Evolutionary conservation across 2,329 filamentous ascomycete species (phyloP).

Genomic region (Erysiphe pulchra): DNA sequence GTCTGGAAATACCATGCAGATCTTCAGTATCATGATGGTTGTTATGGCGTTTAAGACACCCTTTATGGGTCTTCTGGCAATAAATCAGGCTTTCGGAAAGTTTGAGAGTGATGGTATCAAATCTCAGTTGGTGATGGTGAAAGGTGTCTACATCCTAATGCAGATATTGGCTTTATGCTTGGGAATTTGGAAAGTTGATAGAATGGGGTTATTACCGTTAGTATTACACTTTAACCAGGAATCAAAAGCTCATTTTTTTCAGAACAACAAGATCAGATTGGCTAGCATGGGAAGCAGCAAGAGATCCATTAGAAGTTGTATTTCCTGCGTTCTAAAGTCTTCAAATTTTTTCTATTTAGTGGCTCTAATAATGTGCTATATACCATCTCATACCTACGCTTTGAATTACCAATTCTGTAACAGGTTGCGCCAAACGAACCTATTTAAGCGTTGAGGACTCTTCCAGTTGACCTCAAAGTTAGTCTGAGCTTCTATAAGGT

Average conservation of each 20-base stretch:
- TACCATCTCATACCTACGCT: too few species aligned
- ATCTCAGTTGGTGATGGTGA: conserved; percentile 51
- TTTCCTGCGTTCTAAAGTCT: conserved; percentile 12
- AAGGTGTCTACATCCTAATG: conserved; percentile 67
- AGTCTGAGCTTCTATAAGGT: too few species aligned
- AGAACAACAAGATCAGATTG: conserved; percentile 92
- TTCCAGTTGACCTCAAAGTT: too few species aligned
- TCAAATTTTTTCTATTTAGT: too few species aligned
- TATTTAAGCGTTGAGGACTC: too few species aligned
- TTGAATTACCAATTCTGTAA: too few species aligned
- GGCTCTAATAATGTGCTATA: too few species aligned
- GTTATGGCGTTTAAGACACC: conserved; percentile 98
- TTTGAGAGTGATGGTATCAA: conserved; percentile 67
- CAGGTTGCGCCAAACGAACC: too few species aligned
- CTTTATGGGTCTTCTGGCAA: conserved; percentile 56
- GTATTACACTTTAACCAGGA: conserved; percentile 15
- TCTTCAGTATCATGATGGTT: conserved; percentile 99
- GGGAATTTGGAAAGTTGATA: conserved; percentile 90
- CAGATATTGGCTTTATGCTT: conserved; percentile 63
- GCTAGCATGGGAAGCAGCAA: conserved; percentile 61
- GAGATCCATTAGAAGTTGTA: conserved; percentile 13
- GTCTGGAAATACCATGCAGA: conserved; percentile 93
- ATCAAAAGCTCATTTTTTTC: conserved; percentile 10
- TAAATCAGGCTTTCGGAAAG: conserved; percentile 69
- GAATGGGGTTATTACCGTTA: conserved; percentile 81